These are phyloP conservation scores for Silene vulgaris DNA, from an alignment of 179 eudicot species.

Conservation along the genomic window DNA sequence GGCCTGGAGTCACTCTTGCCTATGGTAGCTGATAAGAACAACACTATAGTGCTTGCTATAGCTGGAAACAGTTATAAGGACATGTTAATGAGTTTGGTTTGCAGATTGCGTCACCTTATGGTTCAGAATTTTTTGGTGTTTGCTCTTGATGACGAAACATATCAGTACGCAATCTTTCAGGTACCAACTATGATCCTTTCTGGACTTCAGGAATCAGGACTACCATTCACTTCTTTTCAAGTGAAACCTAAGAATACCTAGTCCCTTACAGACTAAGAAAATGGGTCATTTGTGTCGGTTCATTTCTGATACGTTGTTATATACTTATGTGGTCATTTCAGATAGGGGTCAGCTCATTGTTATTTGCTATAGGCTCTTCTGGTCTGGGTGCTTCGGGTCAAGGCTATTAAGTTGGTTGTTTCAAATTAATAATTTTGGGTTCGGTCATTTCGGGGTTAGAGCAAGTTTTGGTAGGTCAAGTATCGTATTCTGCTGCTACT, in stretches of 20 bases:
- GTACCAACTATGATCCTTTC: constrained; percentile 26
- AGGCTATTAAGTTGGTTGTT: not conserved
- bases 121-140: constrained; percentile 65
- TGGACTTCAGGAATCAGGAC: not conserved
- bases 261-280: no score
- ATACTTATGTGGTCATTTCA: not conserved
- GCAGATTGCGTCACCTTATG: constrained; percentile 60
- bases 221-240: not conserved
- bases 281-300: no score
- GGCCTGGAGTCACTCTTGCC: constrained; percentile 54
- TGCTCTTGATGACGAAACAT: constrained; percentile 80
- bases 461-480: not conserved
- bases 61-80: constrained; percentile 92
- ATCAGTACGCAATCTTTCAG: constrained; percentile 74
- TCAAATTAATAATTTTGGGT: not conserved
- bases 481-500: constrained; percentile 1
- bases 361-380: not conserved
- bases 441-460: not conserved
- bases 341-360: not conserved
- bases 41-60: constrained; percentile 62
- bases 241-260: no score
- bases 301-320: no score
- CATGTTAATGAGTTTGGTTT: constrained; percentile 95
- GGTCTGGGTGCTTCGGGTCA: not conserved
- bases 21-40: constrained; percentile 51